Base-by-base conservation (phyloP, 306 rosid species). In the Cucumis melo region DNA sequence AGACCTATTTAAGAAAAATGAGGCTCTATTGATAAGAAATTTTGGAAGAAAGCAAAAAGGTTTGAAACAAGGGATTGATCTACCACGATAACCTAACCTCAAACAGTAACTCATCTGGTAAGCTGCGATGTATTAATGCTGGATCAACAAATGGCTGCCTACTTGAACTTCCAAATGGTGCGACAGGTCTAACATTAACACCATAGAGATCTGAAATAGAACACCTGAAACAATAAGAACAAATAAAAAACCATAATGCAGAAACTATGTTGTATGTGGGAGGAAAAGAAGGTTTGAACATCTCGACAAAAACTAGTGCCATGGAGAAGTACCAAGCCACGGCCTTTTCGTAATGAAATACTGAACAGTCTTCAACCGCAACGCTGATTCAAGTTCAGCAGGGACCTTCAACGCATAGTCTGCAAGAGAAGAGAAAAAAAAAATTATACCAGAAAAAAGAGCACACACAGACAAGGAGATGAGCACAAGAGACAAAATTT, bases 131-230 rank as follows among this genome's bases (percentile, higher is more conserved):
- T 60, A 94, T 24, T 67, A 86, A 81, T 10, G 97, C 85, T 14
- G 96, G 83, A 80, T 93, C 98, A 74, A 86, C 88, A 65, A 78
- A 79, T 29, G 89, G 86, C 86, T 86, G 87, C 60, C 98, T 85
- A 86, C 98, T 94, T 8, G 77, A 77, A 83, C 97, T 94, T 65
- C 97, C 98, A 34, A 94, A 44, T 5, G 98, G 98, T 10, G 98
- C 97, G 85, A 94, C 93, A 20, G 98, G 97, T 81, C 97, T 88
- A 78, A 94, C 96, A 12, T 94, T 94, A 74, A 94, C 80, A 38
- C 98, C 97, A 79, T 94, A 91, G 78, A 91, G 98, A 91, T 93
- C 97, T 91, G 86, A 82, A 88, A 84, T 81, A 86, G 42, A 87
- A 88, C 19, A 38, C 82, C 86, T 62, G 83, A 62, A 82, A 72